These are phyloP conservation scores for Asterophora parasitica DNA, from an alignment of 768 basidiomycete genomes.

Conservation along the genomic window DNA sequence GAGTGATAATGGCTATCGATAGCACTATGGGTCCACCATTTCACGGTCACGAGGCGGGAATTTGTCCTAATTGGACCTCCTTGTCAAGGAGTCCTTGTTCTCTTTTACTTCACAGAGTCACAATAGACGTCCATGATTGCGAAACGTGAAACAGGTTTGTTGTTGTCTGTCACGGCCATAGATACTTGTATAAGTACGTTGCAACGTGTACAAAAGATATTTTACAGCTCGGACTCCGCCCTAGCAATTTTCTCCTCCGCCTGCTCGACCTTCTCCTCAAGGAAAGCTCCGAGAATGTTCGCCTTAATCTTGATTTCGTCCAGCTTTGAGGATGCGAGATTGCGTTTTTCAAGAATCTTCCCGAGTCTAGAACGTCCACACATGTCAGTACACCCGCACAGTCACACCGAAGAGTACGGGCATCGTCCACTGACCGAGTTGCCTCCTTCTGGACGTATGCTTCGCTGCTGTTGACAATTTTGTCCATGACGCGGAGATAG, in stretches of 20 bases:
- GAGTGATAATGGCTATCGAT: slow-evolving; percentile 15
- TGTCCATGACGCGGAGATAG: slow-evolving; percentile 90
- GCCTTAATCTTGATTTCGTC: slow-evolving; percentile 93
- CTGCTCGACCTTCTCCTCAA: slow-evolving; percentile 32
- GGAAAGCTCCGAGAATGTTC: slow-evolving; percentile 75
- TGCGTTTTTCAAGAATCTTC: slow-evolving; percentile 74
- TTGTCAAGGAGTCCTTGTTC: slow-evolving; percentile 3
- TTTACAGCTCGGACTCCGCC: slow-evolving; percentile 42
- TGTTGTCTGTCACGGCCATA: too few relatives aligned
- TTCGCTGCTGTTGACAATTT: slow-evolving; percentile 65
- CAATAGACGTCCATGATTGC: slow-evolving; percentile 4
- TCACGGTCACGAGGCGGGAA: slow-evolving; percentile 25
- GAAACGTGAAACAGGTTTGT: neutral
- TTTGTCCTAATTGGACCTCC: neutral
- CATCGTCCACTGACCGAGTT: slow-evolving; percentile 50
- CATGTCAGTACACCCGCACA: slow-evolving; percentile 7
- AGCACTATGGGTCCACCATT: slow-evolving; percentile 4
- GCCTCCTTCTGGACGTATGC: slow-evolving; percentile 83
- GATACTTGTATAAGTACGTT: too few relatives aligned
- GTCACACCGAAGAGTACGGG: slow-evolving; percentile 13
- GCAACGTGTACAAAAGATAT: slow-evolving; percentile 1
- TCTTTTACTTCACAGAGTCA: too few relatives aligned
- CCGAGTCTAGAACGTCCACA: slow-evolving; percentile 46
- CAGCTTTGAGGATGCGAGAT: slow-evolving; percentile 70
- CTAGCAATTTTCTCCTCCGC: slow-evolving; percentile 31